A percentile compares a stretch with the other conserved stretches of the same genome.
These are phyloP conservation scores for Flaveria linearis DNA, from an alignment of 129 eudicot genomes.

Conservation along the genomic window DNA sequence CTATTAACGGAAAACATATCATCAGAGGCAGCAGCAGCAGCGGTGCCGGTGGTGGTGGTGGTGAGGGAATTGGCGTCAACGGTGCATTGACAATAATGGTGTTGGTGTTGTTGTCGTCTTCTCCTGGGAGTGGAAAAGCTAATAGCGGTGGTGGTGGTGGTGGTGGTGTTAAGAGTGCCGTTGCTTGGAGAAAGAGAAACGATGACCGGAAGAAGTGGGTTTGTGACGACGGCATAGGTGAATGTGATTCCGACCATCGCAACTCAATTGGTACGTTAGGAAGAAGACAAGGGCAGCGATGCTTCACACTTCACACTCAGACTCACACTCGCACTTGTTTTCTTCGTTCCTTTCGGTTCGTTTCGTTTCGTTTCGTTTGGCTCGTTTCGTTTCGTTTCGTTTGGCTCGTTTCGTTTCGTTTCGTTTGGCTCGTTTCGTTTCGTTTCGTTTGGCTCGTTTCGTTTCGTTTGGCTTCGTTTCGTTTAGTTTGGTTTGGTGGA, in stretches of 20 bases:
- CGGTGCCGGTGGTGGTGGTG: constrained; percentile 30
- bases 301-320: too few relatives aligned
- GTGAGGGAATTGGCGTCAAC: constrained; percentile 32
- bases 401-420: too few relatives aligned
- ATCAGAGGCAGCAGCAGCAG: constrained; percentile 29
- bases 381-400: too few relatives aligned
- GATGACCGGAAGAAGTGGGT: constrained; percentile 22
- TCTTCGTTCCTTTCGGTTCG: too few relatives aligned
- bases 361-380: too few relatives aligned
- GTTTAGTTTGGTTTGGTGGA: neutral
- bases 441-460: too few relatives aligned
- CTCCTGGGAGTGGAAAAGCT: too few relatives aligned
- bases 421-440: too few relatives aligned
- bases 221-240: constrained; percentile 13
- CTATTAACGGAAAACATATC: constrained; percentile 54
- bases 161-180: too few relatives aligned
- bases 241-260: constrained; percentile 28
- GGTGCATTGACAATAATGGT: constrained; percentile 38
- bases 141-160: too few relatives aligned
- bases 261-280: neutral
- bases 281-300: neutral
- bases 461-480: too few relatives aligned
- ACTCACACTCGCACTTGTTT: too few relatives aligned
- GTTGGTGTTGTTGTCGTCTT: neutral
- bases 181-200: neutral